A percentile compares a stretch with the other conserved stretches of the same genome.
These are phyloP conservation scores for Gyrodon lividus DNA, from an alignment of 768 basidiomycete genomes.

Conservation along the genomic window DNA sequence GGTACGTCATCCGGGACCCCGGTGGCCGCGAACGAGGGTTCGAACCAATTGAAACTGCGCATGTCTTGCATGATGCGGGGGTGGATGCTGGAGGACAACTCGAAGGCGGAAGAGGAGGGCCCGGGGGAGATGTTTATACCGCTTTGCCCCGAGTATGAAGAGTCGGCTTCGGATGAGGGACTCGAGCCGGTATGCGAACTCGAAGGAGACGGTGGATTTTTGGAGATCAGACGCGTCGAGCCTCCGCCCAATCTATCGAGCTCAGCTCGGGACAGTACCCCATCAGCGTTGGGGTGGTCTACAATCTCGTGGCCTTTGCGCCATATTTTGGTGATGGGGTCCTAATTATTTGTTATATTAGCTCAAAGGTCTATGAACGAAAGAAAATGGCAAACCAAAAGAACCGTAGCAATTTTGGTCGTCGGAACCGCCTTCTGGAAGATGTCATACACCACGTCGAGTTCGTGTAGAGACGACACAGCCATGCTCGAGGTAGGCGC, in stretches of 20 bases:
- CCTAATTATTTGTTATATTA: slow-evolving; percentile 25
- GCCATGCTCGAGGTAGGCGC: slow-evolving; percentile 51
- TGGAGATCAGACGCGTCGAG: slow-evolving; percentile 45
- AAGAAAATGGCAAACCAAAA: slow-evolving; percentile 33
- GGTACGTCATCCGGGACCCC: slow-evolving; percentile 30
- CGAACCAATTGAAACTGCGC: slow-evolving; percentile 41
- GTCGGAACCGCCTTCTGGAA: slow-evolving; percentile 48
- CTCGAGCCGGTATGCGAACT: slow-evolving; percentile 2
- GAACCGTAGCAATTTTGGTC: slow-evolving; percentile 45
- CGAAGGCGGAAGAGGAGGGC: slow-evolving; percentile 4
- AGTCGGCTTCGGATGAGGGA: slow-evolving; percentile 13
- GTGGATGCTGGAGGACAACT: slow-evolving; percentile 19
- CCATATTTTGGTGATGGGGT: slow-evolving; percentile 40
- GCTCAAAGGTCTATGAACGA: background rate
- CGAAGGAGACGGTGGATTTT: slow-evolving; percentile 6
- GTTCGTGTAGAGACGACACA: slow-evolving; percentile 45
- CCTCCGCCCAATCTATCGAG: slow-evolving; percentile 55
- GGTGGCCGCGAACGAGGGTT: slow-evolving; percentile 16
- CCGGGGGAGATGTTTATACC: background rate
- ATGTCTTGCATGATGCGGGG: slow-evolving; percentile 52
- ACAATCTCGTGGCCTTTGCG: slow-evolving; percentile 44
- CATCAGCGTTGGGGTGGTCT: slow-evolving; percentile 27
- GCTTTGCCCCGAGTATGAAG: slow-evolving; percentile 12
- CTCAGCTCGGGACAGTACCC: slow-evolving; percentile 40
- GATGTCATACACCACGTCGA: slow-evolving; percentile 42